phyloP scores from a whole-genome alignment of 208 protist genomes.

The Trypanosoma lewisi region DNA sequence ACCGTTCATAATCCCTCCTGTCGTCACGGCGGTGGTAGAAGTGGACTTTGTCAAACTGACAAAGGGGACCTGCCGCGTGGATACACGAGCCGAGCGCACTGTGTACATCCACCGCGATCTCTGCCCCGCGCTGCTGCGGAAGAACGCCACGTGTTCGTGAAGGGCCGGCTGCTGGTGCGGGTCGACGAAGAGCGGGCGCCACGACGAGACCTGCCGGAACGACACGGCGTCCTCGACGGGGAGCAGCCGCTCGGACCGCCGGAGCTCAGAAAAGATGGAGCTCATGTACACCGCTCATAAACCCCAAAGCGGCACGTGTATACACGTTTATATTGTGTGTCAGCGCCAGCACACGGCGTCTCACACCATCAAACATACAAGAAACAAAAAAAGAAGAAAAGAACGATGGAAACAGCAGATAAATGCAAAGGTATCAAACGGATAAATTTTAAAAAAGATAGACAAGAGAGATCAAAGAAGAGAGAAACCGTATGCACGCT shows the following conservation, averaged over 20 bases:
- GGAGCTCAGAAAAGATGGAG: constrained; percentile 33
- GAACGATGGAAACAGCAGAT: constrained; percentile 13
- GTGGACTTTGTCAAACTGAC: constrained; percentile 3
- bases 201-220: constrained; percentile 29
- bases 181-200: constrained; percentile 37
- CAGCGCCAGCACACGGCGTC: no score
- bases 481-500: no score
- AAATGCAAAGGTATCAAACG: constrained; percentile 9
- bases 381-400: constrained; percentile 9
- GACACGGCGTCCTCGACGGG: constrained; percentile 44
- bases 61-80: constrained; percentile 47
- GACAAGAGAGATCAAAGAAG: no score
- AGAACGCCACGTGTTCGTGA: constrained; percentile 43
- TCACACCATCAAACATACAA: constrained; percentile 3
- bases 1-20: not conserved
- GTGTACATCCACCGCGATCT: constrained; percentile 34
- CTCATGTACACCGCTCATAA: constrained; percentile 33
- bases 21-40: not conserved
- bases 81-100: constrained; percentile 42
- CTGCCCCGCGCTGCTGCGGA: constrained; percentile 24
- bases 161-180: constrained; percentile 25
- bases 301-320: no score
- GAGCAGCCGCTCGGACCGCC: constrained; percentile 52
- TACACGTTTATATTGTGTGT: not conserved
- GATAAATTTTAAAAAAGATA: no score